Evolutionary conservation across 2,329 filamentous ascomycete species (phyloP), one percentile per base, ranked within the genome.

Genomic region (Decorospora gaudefroyi): DNA sequence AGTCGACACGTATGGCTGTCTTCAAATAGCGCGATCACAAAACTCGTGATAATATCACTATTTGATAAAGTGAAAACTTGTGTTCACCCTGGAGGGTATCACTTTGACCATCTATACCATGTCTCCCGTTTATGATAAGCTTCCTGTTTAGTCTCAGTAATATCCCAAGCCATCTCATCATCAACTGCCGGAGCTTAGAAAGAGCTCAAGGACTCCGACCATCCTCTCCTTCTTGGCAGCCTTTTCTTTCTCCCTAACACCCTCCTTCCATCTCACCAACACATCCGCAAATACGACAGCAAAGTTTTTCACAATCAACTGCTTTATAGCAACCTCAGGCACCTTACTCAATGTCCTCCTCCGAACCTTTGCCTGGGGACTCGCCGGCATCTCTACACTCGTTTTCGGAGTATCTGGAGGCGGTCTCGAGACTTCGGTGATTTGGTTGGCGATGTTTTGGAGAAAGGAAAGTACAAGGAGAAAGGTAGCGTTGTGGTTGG

Each of bases 401-500:
- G 64, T 57, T 5, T 61, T 51, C 18, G 64, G 55, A 10, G 49
- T 55, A 22, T 60, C 55, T 4, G 55, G 43, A 5, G 57, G 46
- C 0, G 59, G 55, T 42, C 55, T 55, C 4, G 55, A 56, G 18
- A 60, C 50, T 22, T 55, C 54, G 42, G 74, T 62, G 5, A 84
- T 69, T 58, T 86, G 82, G 22, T 74, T 74, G 18, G 77, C 72
- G 25, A 86, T 76, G 8, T 78, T 76, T 15, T 78, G 77, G 8
- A 96, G 77, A 71, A 90, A 91, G 6, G 88, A 84, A 0, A 86
- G 89, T 11, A 96, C 74, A 53, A 96, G 90, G 2, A 95, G 87
- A 62, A 96, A 95, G 0, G 87, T 87, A 42, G 96, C 91, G 64
- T 90, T 93, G 71, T 95, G 87, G 35, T 86, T 85, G 0, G 90